Evolutionary conservation across 768 basidiomycete species (phyloP).

Genomic region (Collybia nuda): DNA sequence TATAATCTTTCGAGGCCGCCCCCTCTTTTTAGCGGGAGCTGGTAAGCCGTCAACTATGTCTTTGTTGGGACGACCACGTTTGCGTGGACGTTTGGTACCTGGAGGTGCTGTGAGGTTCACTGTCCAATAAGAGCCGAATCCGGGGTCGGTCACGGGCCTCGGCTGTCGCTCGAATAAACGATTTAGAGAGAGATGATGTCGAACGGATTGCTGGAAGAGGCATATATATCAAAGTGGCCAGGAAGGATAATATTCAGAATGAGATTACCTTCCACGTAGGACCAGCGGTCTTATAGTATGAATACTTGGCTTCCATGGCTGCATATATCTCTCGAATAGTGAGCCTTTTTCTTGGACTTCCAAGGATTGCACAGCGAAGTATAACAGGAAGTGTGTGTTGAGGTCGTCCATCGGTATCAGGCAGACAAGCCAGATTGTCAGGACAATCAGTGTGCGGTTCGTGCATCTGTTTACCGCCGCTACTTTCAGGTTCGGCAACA

Average conservation of each 20-base stretch:
- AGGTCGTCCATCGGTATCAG: constrained; percentile 75
- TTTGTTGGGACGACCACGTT: constrained; percentile 67
- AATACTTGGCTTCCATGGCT: constrained; percentile 84
- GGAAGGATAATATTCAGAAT: constrained; percentile 1
- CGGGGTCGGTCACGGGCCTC: constrained; percentile 80
- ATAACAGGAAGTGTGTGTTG: constrained; percentile 87
- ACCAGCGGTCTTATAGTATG: constrained; percentile 78
- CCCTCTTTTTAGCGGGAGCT: constrained; percentile 34
- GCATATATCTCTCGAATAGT: constrained; percentile 87
- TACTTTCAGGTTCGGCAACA: constrained; percentile 25
- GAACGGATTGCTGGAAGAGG: constrained; percentile 72
- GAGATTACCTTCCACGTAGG: constrained; percentile 78
- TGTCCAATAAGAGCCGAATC: constrained; percentile 88
- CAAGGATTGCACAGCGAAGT: constrained; percentile 80
- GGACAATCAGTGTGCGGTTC: constrained; percentile 76
- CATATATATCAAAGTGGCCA: constrained; percentile 12
- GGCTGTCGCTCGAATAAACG: constrained; percentile 81
- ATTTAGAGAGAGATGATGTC: constrained; percentile 82
- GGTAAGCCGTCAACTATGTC: constrained; percentile 24
- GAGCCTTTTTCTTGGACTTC: constrained; percentile 69
- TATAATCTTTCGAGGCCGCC: constrained; percentile 34
- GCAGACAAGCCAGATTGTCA: constrained; percentile 73
- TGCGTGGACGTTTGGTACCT: constrained; percentile 82
- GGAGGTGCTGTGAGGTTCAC: constrained; percentile 86
- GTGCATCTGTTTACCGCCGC: constrained; percentile 29